Base-by-base conservation (phyloP, 805 yeast genomes). In the Starmerella apicola region DNA sequence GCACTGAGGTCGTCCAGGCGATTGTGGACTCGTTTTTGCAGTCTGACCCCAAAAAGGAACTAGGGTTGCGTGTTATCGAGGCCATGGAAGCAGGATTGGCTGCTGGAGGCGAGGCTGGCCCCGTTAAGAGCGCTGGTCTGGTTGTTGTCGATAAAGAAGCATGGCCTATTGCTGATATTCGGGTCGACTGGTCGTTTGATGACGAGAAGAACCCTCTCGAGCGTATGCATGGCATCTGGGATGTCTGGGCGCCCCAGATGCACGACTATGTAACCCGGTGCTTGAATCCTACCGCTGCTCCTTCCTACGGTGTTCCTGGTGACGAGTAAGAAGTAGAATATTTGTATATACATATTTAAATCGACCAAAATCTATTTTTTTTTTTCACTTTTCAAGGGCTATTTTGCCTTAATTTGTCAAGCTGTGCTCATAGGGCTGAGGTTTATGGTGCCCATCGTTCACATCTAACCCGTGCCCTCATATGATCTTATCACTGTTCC, bases 61-160 rank as follows among this genome's bases (percentile, higher is more conserved):
- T 46, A 3, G 50, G 45, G 20, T 33, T 32, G 31, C 45, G 45
- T 15, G 48, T 43, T 2, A 21, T 46, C 24, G 28, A 25, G 6
- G 48, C 50, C 10, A 41, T 46, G 50, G 28, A 43, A 31, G 50
- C 50, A 5, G 50, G 50, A 16, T 38, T 46, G 13, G 28, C 30
- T 17, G 50, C 48, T 22, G 50, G 50, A 8, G 50, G 50, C 10
- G 50, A 46, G 34, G 50, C 50, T 4, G 50, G 50, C 4, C 48
- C 45, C 8, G 50, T 46, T 16, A 35, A 37, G 16, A 43, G 48
- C n/a, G 50, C 50, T 1, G 45, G 38, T 3, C 37, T 46, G 3
- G 12, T 39, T 3, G 34, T 46, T 13, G 48, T 43, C 9, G 48
- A 43, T 24, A 34, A 41, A 23, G 37, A 43, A 31, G 4, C 28